A percentile compares a stretch with the other conserved stretches of the same genome.
phyloP scores from a whole-genome alignment of 139 green algal species.

The Coelastrella sp. region DNA sequence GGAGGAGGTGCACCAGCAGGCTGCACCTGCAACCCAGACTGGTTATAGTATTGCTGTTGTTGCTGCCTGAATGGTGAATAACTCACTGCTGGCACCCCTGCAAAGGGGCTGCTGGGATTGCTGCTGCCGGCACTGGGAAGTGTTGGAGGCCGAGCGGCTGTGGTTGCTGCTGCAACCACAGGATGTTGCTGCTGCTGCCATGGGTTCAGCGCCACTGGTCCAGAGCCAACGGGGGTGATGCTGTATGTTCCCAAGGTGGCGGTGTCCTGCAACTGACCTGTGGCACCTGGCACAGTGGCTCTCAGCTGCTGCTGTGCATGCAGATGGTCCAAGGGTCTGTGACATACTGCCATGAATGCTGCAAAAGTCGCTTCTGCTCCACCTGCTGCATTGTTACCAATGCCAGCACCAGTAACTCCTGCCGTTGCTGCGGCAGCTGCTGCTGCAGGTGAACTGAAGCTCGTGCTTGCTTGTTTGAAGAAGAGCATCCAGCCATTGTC shows the following conservation, averaged over 20 bases:
- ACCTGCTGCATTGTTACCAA: background rate
- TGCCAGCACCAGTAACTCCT: background rate
- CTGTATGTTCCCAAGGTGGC: background rate
- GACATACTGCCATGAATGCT: conserved; percentile 30
- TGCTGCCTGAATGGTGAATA: background rate
- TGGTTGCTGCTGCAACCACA: background rate
- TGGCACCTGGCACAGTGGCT: background rate
- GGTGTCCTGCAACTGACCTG: background rate
- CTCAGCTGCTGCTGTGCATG: background rate
- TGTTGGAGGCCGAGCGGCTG: background rate
- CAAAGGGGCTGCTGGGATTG: background rate
- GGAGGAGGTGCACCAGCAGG: background rate
- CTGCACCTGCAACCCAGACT: background rate
- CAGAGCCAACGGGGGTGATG: background rate
- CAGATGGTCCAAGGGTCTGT: conserved; percentile 30
- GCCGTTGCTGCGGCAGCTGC: conserved; percentile 14
- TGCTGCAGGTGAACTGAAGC: conserved; percentile 3
- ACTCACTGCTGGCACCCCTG: background rate
- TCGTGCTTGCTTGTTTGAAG: conserved; percentile 21
- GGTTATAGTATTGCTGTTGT: background rate
- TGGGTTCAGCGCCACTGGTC: background rate
- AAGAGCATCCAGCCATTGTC: conserved; percentile 46
- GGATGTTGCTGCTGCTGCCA: conserved; percentile 19
- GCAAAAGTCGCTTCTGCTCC: conserved; percentile 20
- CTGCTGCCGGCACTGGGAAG: background rate